Evolutionary conservation across 1,284 basidiomycete genomes (phyloP).

Genomic region (Leccinum subspadiceum): DNA sequence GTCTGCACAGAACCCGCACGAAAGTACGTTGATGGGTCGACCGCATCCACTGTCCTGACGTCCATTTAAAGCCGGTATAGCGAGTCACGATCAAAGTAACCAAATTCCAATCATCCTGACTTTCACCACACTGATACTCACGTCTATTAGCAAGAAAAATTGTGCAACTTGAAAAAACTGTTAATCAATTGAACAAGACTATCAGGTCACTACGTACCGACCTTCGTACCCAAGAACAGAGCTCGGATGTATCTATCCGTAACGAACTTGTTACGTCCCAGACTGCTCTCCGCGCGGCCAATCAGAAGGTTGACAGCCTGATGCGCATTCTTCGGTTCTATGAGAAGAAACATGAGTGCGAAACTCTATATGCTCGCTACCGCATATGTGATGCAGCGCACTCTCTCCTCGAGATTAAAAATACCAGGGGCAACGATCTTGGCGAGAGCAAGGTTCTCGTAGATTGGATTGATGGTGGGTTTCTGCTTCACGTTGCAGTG

Average conservation of each 20-base stretch:
- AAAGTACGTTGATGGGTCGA: neutral
- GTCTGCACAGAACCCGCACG: neutral
- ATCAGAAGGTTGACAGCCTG: neutral
- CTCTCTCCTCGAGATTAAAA: neutral
- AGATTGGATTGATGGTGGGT: neutral
- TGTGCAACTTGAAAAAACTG: neutral
- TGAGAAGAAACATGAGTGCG: neutral
- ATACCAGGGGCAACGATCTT: neutral
- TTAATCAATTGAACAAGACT: neutral
- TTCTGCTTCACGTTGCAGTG: too few relatives aligned
- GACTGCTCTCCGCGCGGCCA: neutral
- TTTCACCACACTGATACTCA: neutral
- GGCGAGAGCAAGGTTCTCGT: neutral
- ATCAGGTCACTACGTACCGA: neutral
- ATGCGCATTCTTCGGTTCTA: neutral
- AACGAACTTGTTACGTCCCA: neutral
- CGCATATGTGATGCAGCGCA: neutral
- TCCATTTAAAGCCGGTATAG: neutral
- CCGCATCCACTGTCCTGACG: neutral
- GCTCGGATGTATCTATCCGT: neutral
- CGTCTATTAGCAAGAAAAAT: neutral
- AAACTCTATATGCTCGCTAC: neutral
- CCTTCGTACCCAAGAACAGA: neutral
- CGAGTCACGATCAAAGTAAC: neutral
- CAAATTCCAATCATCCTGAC: neutral